These are phyloP conservation scores for Alternaria sp. DNA, from an alignment of 2,329 filamentous ascomycete genomes.

Conservation along the genomic window DNA sequence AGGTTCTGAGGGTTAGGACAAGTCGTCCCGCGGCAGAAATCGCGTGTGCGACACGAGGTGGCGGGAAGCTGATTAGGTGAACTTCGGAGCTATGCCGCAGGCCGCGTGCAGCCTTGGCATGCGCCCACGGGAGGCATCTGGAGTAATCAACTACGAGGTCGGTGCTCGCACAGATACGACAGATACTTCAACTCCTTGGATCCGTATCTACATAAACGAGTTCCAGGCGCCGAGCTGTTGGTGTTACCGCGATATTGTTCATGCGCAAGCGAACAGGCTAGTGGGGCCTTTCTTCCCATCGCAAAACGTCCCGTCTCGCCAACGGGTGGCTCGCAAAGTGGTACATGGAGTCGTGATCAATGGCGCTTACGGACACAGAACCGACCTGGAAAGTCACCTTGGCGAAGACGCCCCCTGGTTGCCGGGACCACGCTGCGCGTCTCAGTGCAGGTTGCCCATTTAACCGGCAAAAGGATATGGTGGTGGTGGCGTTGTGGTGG, in stretches of 20 bases:
- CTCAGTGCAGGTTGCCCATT: background rate
- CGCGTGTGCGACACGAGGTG: background rate
- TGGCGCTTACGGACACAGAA: background rate
- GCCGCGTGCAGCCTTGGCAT: slow-evolving; percentile 1
- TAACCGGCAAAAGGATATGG: background rate
- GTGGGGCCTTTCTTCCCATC: background rate
- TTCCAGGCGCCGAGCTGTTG: slow-evolving; percentile 5
- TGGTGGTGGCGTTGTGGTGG: background rate
- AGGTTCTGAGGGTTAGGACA: background rate
- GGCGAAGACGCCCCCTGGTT: background rate
- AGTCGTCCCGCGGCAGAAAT: background rate
- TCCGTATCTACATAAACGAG: too few species aligned
- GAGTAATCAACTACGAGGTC: background rate
- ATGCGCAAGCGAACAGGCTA: slow-evolving; percentile 1
- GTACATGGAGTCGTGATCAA: background rate
- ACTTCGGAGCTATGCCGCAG: background rate
- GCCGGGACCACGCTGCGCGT: background rate
- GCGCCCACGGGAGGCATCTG: background rate
- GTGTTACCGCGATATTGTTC: background rate
- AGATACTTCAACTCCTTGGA: background rate
- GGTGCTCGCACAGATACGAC: background rate
- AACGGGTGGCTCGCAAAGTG: background rate
- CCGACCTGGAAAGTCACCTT: background rate
- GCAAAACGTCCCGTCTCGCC: background rate
- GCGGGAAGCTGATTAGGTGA: background rate